Conservation (phyloP, 352 stramenopile genomes). For the Thalassiosira oceanica region DNA sequence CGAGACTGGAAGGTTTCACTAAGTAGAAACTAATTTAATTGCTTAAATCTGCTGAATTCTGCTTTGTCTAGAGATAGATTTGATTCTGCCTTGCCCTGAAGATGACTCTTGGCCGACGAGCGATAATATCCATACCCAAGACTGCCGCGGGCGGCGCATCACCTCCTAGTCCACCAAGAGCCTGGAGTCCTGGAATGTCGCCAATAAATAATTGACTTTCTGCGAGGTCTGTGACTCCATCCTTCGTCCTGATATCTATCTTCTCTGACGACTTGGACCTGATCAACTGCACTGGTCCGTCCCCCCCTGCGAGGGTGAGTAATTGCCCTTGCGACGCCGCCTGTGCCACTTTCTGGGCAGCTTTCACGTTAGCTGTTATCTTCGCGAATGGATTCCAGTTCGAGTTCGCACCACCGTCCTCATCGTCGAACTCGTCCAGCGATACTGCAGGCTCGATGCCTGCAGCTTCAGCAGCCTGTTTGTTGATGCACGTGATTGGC, state of each 20-base stretch:
- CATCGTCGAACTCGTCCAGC: constrained; percentile 17
- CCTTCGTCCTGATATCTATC: constrained; percentile 21
- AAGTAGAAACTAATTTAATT: too few species aligned
- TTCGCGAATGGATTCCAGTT: constrained; percentile 63
- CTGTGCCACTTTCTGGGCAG: constrained; percentile 44
- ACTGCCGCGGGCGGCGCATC: constrained; percentile 63
- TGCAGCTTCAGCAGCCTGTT: constrained; percentile 48
- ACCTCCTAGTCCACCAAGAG: constrained; percentile 57
- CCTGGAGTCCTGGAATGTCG: constrained; percentile 66
- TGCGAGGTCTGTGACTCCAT: constrained; percentile 12
- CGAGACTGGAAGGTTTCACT: neutral
- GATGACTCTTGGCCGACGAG: constrained; percentile 45
- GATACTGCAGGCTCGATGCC: constrained; percentile 44
- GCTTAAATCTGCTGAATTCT: neutral
- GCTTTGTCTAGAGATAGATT: constrained; percentile 58
- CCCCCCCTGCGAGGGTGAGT: constrained; percentile 46
- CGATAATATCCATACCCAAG: constrained; percentile 73
- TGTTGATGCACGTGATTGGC: constrained; percentile 70
- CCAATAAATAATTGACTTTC: constrained; percentile 54
- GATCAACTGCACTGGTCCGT: constrained; percentile 53
- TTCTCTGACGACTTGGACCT: constrained; percentile 36
- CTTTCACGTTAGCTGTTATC: constrained; percentile 51
- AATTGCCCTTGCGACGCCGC: constrained; percentile 53
- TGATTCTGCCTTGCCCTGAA: constrained; percentile 57
- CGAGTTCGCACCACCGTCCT: constrained; percentile 1